A percentile compares a stretch with the other conserved stretches of the same genome.
Evolutionary conservation across 1,139 yeast species (phyloP).

Genomic region (Yamadazyma trypodendri): DNA sequence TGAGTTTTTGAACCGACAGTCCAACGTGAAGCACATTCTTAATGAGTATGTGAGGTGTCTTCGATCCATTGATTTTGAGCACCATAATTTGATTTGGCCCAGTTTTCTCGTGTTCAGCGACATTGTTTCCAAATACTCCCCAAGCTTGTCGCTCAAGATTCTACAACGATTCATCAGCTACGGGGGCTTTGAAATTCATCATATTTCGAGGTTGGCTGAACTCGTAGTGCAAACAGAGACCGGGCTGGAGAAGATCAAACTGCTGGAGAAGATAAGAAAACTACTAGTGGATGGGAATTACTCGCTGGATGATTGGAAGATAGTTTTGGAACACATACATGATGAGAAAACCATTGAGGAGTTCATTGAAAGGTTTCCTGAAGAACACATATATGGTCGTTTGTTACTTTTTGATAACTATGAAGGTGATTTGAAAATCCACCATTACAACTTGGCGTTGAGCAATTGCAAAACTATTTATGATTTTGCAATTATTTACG

Average conservation of each 20-base stretch:
- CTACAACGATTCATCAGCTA: conserved; percentile 11
- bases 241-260: too few relatives aligned
- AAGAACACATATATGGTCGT: conserved; percentile 54
- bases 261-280: neutral
- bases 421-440: conserved; percentile 27
- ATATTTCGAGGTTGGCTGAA: conserved; percentile 11
- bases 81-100: conserved; percentile 65
- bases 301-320: conserved; percentile 12
- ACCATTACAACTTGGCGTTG: conserved; percentile 50
- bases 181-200: conserved; percentile 9
- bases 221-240: conserved; percentile 3
- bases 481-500: conserved; percentile 67
- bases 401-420: conserved; percentile 40
- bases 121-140: conserved; percentile 19
- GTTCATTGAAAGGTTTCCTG: conserved; percentile 49
- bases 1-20: conserved; percentile 32
- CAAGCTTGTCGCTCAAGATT: conserved; percentile 2
- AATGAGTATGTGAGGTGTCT: conserved; percentile 54
- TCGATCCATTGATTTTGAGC: conserved; percentile 45
- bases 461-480: conserved; percentile 47
- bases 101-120: conserved; percentile 53
- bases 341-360: conserved; percentile 24
- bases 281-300: conserved; percentile 3
- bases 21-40: conserved; percentile 44
- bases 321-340: conserved; percentile 8